phyloP scores from a whole-genome alignment of 2,329 filamentous ascomycete genomes.

The Monilinia vaccinii-corymbosi region DNA sequence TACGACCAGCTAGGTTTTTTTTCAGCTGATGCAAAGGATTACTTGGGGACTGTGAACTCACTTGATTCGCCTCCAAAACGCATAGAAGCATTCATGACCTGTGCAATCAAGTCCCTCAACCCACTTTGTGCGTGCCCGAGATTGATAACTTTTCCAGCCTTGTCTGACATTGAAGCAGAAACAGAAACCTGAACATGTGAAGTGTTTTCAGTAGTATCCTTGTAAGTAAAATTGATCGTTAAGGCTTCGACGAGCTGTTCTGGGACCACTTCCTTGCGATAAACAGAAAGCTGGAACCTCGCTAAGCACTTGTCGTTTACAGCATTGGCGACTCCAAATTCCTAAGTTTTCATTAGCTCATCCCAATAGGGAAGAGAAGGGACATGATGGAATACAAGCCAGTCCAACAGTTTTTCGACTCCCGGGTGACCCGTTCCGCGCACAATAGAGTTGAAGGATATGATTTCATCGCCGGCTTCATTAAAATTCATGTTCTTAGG shows the following conservation, averaged over 20 bases:
- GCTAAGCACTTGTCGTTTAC: constrained; percentile 17
- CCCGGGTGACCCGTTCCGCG: constrained; percentile 8
- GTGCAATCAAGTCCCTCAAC: neutral
- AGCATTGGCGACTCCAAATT: constrained; percentile 19
- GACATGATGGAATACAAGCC: constrained; percentile 15
- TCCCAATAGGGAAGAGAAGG: neutral
- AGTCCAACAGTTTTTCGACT: constrained; percentile 22
- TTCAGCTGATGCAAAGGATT: neutral
- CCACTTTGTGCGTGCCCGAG: constrained; percentile 9
- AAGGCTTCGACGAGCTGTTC: constrained; percentile 21
- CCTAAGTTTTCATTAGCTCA: constrained; percentile 14
- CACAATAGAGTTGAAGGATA: constrained; percentile 3
- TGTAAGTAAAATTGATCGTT: constrained; percentile 19
- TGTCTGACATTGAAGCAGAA: neutral
- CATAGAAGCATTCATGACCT: neutral
- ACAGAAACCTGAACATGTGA: neutral
- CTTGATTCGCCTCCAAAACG: neutral
- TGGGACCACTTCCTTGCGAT: constrained; percentile 13
- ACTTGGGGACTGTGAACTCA: neutral
- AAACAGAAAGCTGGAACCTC: constrained; percentile 22
- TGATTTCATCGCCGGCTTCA: neutral
- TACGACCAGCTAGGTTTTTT: neutral
- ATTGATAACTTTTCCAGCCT: neutral
- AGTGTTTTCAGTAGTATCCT: neutral
- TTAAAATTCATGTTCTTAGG: neutral